Conservation (phyloP, 257 asterid genomes). For the Cordia subcordata region DNA sequence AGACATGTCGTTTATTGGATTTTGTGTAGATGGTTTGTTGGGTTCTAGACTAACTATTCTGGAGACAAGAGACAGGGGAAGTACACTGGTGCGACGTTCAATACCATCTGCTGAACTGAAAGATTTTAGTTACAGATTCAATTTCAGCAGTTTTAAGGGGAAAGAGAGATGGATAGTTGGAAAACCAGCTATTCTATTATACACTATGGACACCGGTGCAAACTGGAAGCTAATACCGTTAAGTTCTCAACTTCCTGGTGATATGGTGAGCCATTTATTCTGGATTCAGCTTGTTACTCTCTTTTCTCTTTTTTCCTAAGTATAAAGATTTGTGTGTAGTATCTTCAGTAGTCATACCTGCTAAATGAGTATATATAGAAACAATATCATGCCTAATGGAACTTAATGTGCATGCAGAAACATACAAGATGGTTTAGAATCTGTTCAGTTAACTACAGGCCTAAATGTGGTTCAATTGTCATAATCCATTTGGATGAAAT, state of each 20-base stretch:
- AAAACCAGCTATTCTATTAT: slow-evolving; percentile 78
- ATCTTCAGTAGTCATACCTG: no score
- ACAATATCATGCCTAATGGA: no score
- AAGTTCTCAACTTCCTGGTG: slow-evolving; percentile 95
- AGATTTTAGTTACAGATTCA: slow-evolving; percentile 88
- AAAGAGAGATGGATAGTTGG: slow-evolving; percentile 98
- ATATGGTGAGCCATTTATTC: slow-evolving; percentile 48
- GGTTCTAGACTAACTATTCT: slow-evolving; percentile 88
- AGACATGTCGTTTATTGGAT: slow-evolving; percentile 34
- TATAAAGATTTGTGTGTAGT: neutral
- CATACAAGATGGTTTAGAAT: no score
- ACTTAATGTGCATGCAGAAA: no score
- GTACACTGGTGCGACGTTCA: slow-evolving; percentile 73
- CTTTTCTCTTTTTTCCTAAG: neutral
- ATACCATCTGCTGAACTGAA: slow-evolving; percentile 91
- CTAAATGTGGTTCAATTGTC: no score
- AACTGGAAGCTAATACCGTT: slow-evolving; percentile 77
- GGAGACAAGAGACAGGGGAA: slow-evolving; percentile 96
- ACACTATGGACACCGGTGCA: slow-evolving; percentile 83
- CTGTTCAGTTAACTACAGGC: no score
- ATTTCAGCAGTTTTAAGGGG: slow-evolving; percentile 85
- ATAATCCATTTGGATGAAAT: no score
- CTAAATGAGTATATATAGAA: no score
- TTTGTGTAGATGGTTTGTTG: slow-evolving; percentile 40
- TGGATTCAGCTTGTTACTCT: neutral